Conservation (phyloP, 768 basidiomycete genomes). For the Macrolepiota albuminosa region DNA sequence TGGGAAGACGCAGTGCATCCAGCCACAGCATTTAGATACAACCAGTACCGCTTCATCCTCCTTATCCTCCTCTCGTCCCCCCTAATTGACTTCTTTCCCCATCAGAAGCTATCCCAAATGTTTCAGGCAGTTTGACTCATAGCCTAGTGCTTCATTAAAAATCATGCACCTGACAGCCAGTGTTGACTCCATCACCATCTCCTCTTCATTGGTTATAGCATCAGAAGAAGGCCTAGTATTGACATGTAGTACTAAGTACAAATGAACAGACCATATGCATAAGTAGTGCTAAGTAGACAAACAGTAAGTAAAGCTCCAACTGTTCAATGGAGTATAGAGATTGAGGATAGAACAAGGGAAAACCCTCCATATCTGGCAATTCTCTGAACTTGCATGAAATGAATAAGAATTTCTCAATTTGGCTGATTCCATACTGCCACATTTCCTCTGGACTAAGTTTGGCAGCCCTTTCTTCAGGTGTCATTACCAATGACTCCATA, state of each 20-base stretch:
- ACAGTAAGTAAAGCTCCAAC: too few species aligned
- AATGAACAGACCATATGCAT: too few species aligned
- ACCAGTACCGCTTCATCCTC: constrained; percentile 27
- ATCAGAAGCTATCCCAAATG: constrained; percentile 35
- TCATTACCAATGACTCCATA: not conserved
- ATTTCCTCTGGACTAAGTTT: not conserved
- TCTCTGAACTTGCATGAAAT: not conserved
- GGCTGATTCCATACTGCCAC: not conserved
- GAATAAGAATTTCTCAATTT: not conserved
- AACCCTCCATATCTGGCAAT: not conserved
- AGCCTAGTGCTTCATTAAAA: not conserved
- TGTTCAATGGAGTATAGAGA: too few species aligned
- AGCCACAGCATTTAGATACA: constrained; percentile 27
- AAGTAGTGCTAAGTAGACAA: too few species aligned
- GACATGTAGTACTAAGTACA: too few species aligned
- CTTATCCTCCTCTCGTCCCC: constrained; percentile 23
- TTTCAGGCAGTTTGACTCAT: not conserved
- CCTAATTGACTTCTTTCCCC: constrained; percentile 22
- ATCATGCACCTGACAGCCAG: constrained; percentile 9
- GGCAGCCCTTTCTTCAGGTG: not conserved
- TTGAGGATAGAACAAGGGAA: too few species aligned
- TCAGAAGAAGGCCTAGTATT: constrained; percentile 17
- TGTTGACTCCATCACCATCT: constrained; percentile 16
- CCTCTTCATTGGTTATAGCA: constrained; percentile 35
- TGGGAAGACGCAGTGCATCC: too few species aligned